Evolutionary conservation across 2,329 filamentous ascomycete genomes (phyloP), one percentile per base, ranked within the genome.

Genomic region (Pestalotiopsis sp.): DNA sequence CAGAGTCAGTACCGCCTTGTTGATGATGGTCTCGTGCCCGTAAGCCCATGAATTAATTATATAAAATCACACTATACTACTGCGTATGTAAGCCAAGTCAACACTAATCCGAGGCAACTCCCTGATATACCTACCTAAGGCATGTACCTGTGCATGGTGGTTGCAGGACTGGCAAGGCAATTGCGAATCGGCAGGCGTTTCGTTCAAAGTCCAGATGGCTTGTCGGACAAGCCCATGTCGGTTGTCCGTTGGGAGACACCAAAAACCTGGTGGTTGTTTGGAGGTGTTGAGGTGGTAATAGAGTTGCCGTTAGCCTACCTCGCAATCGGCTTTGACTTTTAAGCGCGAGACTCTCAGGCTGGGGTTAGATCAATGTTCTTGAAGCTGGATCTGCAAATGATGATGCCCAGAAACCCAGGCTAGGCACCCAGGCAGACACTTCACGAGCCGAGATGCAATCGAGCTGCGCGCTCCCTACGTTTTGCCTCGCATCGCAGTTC

Each of bases 11-110:
- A 49, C 36, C 57, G 23, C 57, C 23, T 4, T 59, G 57, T 20
- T n/a, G 7, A 52, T 52, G 45, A 62, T 36, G 59, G 36, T 62
- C 59, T 62, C 59, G 59, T 62, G 59, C 31, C 31, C 59, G 59
- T 62, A 4, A 52, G 45, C 45, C 45, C 45, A 52, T 6, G 17
- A 17, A n/a, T 52, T 20, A 9, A 9, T 52, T 20, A 20, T 9
- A 52, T 52, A n/a, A 6, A 52, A 52, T 52, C 6, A 5, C 45
- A 52, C 45, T 52, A 52, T 20, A 52, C 45, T 52, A 52, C 45
- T 23, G 45, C 45, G 45, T 52, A 52, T n/a, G n/a, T 52, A 52
- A 52, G 57, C 57, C 57, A 59, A 59, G 57, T 36, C 57, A 27
- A 25, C 56, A 27, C 57, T 59, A n/a, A 27, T 27, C 57, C 25